Percentiles rank a stretch among this genome's conserved stretches.
These are phyloP conservation scores for Sphagnum tenellum DNA, from an alignment of 225 moss, liverwort and hornwort genomes.

Conservation along the genomic window DNA sequence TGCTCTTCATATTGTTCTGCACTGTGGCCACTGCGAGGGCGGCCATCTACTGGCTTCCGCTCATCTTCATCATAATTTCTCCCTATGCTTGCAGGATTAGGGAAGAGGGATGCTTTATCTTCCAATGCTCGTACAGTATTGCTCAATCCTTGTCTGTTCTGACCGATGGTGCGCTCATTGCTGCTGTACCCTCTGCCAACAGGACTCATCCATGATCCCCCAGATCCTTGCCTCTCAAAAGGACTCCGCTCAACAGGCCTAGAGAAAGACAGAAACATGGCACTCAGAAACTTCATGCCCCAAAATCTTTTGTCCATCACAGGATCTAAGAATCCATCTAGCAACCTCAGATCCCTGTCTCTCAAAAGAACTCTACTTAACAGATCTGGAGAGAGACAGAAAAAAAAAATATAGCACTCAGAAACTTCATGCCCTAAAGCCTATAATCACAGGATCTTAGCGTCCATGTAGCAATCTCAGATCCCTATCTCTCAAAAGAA, in stretches of 20 bases:
- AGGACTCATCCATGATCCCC: conserved; percentile 88
- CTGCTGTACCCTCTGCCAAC: conserved; percentile 75
- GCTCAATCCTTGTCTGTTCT: conserved; percentile 64
- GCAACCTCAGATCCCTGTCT: no score
- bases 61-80: conserved; percentile 99
- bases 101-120: conserved; percentile 95
- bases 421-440: no score
- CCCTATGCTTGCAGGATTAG: conserved; percentile 96
- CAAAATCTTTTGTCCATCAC: no score
- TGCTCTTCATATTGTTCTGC: conserved; percentile 81
- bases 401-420: no score
- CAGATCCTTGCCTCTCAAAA: conserved; percentile 87
- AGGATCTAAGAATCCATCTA: no score
- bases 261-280: no score
- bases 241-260: conserved; percentile 96
- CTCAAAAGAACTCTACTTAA: no score
- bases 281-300: no score
- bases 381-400: no score
- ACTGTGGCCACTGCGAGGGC: conserved; percentile 81
- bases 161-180: conserved; percentile 65
- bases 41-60: conserved; percentile 89
- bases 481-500: no score
- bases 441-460: no score
- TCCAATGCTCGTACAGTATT: conserved; percentile 79
- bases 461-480: no score